Evolutionary conservation across 1,284 basidiomycete genomes (phyloP).

Genomic region (Leccinum subrobustum): DNA sequence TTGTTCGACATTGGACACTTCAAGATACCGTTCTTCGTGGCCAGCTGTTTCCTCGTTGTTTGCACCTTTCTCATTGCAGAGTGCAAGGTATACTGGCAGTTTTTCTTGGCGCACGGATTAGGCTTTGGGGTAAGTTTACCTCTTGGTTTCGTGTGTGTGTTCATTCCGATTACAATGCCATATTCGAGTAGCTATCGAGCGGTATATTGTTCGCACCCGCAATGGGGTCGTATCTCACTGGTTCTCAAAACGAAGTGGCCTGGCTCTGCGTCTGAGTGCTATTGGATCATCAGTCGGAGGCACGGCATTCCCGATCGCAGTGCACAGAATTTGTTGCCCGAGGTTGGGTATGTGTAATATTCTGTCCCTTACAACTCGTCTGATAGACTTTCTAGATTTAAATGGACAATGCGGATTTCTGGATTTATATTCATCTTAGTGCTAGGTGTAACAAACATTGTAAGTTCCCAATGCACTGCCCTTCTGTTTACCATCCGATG

Average conservation of each 20-base stretch:
- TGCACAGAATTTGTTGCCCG: slow-evolving; percentile 35
- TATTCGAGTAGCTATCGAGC: slow-evolving; percentile 5
- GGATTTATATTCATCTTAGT: slow-evolving; percentile 42
- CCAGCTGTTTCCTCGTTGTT: slow-evolving; percentile 35
- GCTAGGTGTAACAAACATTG: slow-evolving; percentile 39
- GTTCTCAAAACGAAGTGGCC: slow-evolving; percentile 35
- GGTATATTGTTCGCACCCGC: slow-evolving; percentile 41
- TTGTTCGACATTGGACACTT: slow-evolving; percentile 11
- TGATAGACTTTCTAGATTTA: slow-evolving; percentile 18
- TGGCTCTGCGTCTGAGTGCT: slow-evolving; percentile 31
- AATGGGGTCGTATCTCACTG: slow-evolving; percentile 41
- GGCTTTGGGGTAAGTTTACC: slow-evolving; percentile 34
- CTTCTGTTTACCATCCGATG: neutral
- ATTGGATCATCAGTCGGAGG: slow-evolving; percentile 33
- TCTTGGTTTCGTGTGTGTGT: neutral
- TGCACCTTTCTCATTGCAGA: slow-evolving; percentile 45
- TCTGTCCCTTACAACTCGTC: neutral
- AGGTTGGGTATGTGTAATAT: slow-evolving; percentile 32
- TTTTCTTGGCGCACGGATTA: slow-evolving; percentile 47
- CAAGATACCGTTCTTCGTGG: slow-evolving; percentile 1
- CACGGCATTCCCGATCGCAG: slow-evolving; percentile 34
- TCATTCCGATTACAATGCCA: neutral
- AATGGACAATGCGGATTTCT: slow-evolving; percentile 49
- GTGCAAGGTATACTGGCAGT: slow-evolving; percentile 42
- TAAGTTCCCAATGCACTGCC: slow-evolving; percentile 12